Evolutionary conservation across 2,329 filamentous ascomycete species (phyloP), one percentile per base, ranked within the genome.

Genomic region (Rhynchosporium graminicola): DNA sequence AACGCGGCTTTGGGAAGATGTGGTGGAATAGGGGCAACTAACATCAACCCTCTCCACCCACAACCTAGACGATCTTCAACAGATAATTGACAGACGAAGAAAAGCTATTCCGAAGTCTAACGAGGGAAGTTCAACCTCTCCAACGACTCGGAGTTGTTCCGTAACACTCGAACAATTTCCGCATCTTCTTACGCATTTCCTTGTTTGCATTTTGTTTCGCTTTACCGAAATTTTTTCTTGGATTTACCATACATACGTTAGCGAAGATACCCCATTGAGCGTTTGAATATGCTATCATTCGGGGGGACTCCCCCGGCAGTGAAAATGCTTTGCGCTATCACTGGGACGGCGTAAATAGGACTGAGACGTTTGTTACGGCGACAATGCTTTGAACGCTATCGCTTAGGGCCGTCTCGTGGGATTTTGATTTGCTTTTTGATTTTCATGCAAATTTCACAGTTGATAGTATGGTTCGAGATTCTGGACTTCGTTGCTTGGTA

Each of bases 311-410:
- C 61, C 70, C 76, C 74, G 75, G 74, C 73, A 72, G 74, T 74
- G 76, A 79, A 72, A 80, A 77, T 81, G 78, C 75, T 63, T 76
- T 67, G 68, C 78, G 77, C 77, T 78, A 80, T 79, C 74, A 76
- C 76, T 75, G 75, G 77, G 77, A 78, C 73, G 77, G 77, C 76
- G 76, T 80, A 76, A 77, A 76, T 20, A 74, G 76, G 20, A 78
- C 76, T 73, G 74, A 77, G 75, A 67, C 73, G 74, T 20, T 20
- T 20, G 68, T 46, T 72, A 74, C 69, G 70, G 71, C 73, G 78
- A 83, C 78, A 83, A 83, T 83, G 81, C 77, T 74, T 70, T 78
- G 76, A 20, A 20, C 81, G 81, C 81, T 83, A 83, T 83, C 77
- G 76, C 70, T 58, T 59, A 13, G 60, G 64, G 64, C 60, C 61